These are phyloP conservation scores for Hypholoma sublateritium DNA, from an alignment of 768 basidiomycete species.

Conservation along the genomic window DNA sequence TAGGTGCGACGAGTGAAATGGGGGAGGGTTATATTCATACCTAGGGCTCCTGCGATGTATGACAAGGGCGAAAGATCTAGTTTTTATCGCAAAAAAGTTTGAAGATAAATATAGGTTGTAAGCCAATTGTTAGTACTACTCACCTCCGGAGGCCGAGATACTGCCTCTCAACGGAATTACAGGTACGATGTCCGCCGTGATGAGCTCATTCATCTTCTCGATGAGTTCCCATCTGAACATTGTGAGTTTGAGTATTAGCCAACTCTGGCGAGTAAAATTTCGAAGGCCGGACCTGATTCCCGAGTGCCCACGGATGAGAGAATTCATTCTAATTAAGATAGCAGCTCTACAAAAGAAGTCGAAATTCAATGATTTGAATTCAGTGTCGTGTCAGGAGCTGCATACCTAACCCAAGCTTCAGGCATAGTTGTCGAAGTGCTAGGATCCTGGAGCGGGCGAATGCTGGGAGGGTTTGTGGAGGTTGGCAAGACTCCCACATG, in stretches of 20 bases:
- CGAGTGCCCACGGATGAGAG: constrained; percentile 78
- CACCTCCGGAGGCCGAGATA: constrained; percentile 79
- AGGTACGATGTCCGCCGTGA: constrained; percentile 63
- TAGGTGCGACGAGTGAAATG: neutral
- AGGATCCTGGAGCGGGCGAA: constrained; percentile 69
- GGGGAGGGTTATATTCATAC: constrained; percentile 21
- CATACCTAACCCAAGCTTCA: constrained; percentile 77
- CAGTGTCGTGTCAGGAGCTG: constrained; percentile 32
- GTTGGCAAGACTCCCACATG: constrained; percentile 67
- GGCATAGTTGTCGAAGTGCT: constrained; percentile 73
- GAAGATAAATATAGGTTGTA: constrained; percentile 3
- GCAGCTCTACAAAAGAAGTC: constrained; percentile 50
- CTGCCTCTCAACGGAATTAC: constrained; percentile 80
- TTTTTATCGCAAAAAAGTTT: neutral
- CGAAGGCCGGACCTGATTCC: constrained; percentile 51
- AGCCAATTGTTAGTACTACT: constrained; percentile 11
- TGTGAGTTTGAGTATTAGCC: neutral
- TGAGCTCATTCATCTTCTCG: constrained; percentile 63
- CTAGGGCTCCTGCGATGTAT: constrained; percentile 69
- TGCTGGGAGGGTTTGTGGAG: constrained; percentile 41
- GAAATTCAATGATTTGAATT: constrained; percentile 26
- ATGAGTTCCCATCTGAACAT: constrained; percentile 64
- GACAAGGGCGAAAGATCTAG: constrained; percentile 52
- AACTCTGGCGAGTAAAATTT: neutral
- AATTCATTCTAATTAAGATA: constrained; percentile 79